phyloP scores from a whole-genome alignment of 495 filamentous ascomycete species.

The Clavariopsis aquatica region DNA sequence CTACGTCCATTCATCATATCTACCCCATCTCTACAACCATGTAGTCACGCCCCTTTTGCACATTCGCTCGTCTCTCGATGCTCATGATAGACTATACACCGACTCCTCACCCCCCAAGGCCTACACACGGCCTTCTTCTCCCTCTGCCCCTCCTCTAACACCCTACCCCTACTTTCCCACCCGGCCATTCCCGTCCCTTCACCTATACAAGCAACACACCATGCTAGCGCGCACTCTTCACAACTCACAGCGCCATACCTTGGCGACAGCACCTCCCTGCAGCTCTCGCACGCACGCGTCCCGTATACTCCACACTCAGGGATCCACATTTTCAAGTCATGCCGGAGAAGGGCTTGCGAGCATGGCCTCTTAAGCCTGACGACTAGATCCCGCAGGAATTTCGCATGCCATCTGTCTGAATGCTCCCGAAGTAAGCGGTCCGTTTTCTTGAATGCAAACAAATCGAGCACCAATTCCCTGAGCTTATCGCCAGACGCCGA shows the following conservation, averaged over 20 bases:
- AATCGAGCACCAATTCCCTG: slow-evolving; percentile 48
- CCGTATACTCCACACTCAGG: slow-evolving; percentile 30
- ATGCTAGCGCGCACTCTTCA: slow-evolving; percentile 38
- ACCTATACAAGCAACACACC: slow-evolving; percentile 42
- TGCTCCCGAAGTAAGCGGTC: slow-evolving; percentile 49
- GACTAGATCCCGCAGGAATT: slow-evolving; percentile 45
- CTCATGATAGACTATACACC: slow-evolving; percentile 48
- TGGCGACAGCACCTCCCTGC: slow-evolving; percentile 38
- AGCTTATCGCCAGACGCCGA: slow-evolving; percentile 28
- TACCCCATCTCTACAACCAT: neutral
- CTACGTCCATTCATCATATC: no score
- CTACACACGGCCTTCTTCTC: slow-evolving; percentile 41
- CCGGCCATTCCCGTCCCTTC: slow-evolving; percentile 25
- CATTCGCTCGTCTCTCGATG: slow-evolving; percentile 44
- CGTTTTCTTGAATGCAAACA: slow-evolving; percentile 55
- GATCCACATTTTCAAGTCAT: slow-evolving; percentile 37
- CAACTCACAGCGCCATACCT: slow-evolving; percentile 36
- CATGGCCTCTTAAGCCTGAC: slow-evolving; percentile 44
- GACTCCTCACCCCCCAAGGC: slow-evolving; percentile 44
- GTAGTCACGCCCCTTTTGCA: slow-evolving; percentile 10
- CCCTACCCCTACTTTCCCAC: slow-evolving; percentile 37
- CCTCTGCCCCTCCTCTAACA: slow-evolving; percentile 31
- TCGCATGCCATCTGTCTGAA: slow-evolving; percentile 48
- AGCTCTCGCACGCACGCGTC: slow-evolving; percentile 42
- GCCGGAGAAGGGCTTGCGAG: slow-evolving; percentile 39